Evolutionary conservation across 257 asterid species (phyloP).

Genomic region (Oldenlandia corymbosa): DNA sequence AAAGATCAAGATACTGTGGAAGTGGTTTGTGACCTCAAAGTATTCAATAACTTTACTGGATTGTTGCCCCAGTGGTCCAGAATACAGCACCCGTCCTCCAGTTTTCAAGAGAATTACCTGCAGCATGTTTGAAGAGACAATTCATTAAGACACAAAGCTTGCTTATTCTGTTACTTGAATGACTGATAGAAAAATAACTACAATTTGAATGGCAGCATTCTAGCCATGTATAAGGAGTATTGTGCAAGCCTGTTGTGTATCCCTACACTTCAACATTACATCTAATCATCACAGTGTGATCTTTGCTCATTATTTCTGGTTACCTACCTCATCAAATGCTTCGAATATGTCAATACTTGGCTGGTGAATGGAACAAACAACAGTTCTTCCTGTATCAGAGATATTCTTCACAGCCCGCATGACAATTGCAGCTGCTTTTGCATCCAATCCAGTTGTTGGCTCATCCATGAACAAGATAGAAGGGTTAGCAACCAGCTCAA

Average conservation of each 20-base stretch:
- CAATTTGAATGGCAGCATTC: no score
- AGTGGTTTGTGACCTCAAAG: conserved; percentile 43
- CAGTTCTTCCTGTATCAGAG: conserved; percentile 51
- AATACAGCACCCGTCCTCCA: conserved; percentile 53
- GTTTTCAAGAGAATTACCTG: conserved; percentile 48
- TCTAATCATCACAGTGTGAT: no score
- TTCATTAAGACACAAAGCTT: no score
- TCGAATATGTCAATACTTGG: conserved; percentile 60
- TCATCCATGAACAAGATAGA: conserved; percentile 58
- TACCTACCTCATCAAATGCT: conserved; percentile 33
- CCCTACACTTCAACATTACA: background rate
- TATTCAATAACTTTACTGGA: conserved; percentile 46
- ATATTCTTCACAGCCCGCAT: conserved; percentile 59
- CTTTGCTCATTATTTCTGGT: background rate
- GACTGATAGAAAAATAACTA: no score
- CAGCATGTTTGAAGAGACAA: conserved; percentile 3
- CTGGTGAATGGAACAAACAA: conserved; percentile 61
- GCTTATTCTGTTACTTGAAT: no score
- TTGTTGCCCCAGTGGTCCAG: conserved; percentile 48
- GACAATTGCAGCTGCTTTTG: conserved; percentile 58
- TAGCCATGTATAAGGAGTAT: no score
- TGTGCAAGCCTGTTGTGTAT: background rate
- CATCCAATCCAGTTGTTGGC: conserved; percentile 61
- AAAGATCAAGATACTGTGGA: background rate
- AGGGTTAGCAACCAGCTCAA: conserved; percentile 60